Evolutionary conservation across 1,139 yeast genomes (phyloP).

Genomic region (Suhomyces chickasaworum): DNA sequence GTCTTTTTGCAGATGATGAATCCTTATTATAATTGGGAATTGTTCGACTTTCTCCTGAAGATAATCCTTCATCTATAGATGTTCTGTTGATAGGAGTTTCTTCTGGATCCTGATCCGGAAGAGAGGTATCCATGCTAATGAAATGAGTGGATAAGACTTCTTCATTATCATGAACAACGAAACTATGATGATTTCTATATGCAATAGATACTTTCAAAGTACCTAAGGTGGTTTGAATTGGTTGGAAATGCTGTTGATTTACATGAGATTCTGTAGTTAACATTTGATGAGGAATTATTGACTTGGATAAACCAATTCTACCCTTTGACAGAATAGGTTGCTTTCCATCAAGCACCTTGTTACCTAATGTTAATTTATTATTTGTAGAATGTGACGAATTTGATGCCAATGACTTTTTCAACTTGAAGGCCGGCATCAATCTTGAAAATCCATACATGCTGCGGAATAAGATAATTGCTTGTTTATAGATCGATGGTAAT

Average conservation of each 20-base stretch:
- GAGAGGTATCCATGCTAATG: conserved; percentile 42
- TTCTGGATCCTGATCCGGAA: conserved; percentile 7
- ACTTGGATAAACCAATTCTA: conserved; percentile 76
- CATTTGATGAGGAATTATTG: conserved; percentile 52
- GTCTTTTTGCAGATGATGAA: conserved; percentile 14
- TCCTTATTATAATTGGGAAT: conserved; percentile 6
- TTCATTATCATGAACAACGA: conserved; percentile 68
- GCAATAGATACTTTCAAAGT: conserved; percentile 73
- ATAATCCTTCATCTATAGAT: conserved; percentile 9
- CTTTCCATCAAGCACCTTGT: conserved; percentile 73
- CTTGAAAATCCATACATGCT: conserved; percentile 68
- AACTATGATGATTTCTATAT: conserved; percentile 70
- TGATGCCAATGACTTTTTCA: conserved; percentile 39
- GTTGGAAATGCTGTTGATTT: conserved; percentile 61
- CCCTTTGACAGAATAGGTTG: conserved; percentile 80
- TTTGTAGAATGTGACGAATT: conserved; percentile 11
- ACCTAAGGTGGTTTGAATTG: conserved; percentile 77
- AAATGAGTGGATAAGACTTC: conserved; percentile 63
- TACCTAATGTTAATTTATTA: conserved; percentile 46
- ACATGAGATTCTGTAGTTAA: conserved; percentile 52
- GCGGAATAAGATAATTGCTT: conserved; percentile 72
- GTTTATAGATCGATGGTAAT: conserved; percentile 71
- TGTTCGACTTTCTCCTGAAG: conserved; percentile 7
- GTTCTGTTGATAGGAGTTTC: conserved; percentile 6
- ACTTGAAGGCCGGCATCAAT: conserved; percentile 69